These are phyloP conservation scores for Phytophthora aleatoria DNA, from an alignment of 352 stramenopile genomes.

Conservation along the genomic window DNA sequence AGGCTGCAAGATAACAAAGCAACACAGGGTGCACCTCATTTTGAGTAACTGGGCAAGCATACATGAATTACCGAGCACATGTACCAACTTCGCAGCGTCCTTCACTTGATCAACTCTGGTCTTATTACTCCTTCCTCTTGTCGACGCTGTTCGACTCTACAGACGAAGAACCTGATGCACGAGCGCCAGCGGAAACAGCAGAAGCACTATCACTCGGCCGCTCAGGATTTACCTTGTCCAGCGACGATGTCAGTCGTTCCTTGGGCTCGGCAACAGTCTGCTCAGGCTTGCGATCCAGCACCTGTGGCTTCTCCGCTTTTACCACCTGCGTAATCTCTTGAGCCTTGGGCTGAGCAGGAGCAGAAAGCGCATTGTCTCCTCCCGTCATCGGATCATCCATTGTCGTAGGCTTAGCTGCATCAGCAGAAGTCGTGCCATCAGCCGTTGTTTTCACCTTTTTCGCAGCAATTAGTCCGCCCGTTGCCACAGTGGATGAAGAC, in stretches of 20 bases:
- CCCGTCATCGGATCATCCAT: constrained; percentile 37
- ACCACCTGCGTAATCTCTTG: constrained; percentile 7
- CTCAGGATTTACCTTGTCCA: constrained; percentile 16
- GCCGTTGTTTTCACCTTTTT: constrained; percentile 42
- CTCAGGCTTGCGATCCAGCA: constrained; percentile 8
- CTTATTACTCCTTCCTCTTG: constrained; percentile 29
- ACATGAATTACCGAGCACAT: constrained; percentile 36
- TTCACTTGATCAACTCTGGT: constrained; percentile 26
- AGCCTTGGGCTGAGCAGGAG: constrained; percentile 3
- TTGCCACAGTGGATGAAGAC: constrained; percentile 6
- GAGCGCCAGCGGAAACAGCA: constrained; percentile 9
- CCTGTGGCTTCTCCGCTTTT: constrained; percentile 18
- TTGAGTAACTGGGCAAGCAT: constrained; percentile 29
- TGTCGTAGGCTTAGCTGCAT: constrained; percentile 23
- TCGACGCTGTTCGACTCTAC: constrained; percentile 19
- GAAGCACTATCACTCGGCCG: constrained; percentile 10
- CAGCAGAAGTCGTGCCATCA: constrained; percentile 20
- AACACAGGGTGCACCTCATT: constrained; percentile 4
- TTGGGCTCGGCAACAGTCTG: constrained; percentile 5
- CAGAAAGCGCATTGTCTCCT: constrained; percentile 7
- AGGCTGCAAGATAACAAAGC: neutral
- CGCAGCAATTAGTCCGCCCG: constrained; percentile 18
- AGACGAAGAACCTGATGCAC: constrained; percentile 7
- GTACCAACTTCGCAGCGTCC: constrained; percentile 23
- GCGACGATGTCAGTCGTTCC: constrained; percentile 1